Evolutionary conservation across 192 early-diverging fungal species (phyloP).

Genomic region (Kickxella alabastrina): DNA sequence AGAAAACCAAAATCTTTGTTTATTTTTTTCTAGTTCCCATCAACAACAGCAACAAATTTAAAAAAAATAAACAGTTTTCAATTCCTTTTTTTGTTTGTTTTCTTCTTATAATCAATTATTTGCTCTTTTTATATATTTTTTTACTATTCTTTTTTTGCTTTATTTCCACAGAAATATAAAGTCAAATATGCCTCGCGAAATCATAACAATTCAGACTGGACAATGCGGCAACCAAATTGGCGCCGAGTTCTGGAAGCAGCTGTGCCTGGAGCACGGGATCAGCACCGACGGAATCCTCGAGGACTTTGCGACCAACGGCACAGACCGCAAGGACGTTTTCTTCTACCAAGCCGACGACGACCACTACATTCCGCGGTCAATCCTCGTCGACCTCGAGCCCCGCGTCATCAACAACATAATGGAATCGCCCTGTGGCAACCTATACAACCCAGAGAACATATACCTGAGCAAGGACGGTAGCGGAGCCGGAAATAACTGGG

Average conservation of each 20-base stretch:
- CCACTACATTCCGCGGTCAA: conserved; percentile 93
- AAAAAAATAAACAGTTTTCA: no score
- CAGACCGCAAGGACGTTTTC: conserved; percentile 96
- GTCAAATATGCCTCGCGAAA: conserved; percentile 93
- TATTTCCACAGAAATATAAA: not conserved
- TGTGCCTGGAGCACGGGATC: conserved; percentile 96
- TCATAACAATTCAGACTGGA: conserved; percentile 93
- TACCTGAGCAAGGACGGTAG: conserved; percentile 89
- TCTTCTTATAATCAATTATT: not conserved
- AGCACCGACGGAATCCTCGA: conserved; percentile 89
- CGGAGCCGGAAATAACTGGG: conserved; percentile 98
- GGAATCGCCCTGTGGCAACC: conserved; percentile 78
- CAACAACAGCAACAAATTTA: no score
- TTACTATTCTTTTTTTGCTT: conserved; percentile 1
- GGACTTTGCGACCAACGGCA: conserved; percentile 82
- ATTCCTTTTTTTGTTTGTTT: not conserved
- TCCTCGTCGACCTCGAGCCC: conserved; percentile 91
- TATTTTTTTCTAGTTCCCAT: no score
- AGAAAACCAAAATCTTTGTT: no score
- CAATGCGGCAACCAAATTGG: conserved; percentile 99
- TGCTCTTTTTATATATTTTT: no score
- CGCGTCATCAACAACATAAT: conserved; percentile 91
- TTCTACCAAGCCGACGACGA: conserved; percentile 99
- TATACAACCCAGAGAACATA: conserved; percentile 98
- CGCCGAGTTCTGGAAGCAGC: conserved; percentile 88